These are phyloP conservation scores for Polyporus arcularius DNA, from an alignment of 768 basidiomycete genomes.

Conservation along the genomic window DNA sequence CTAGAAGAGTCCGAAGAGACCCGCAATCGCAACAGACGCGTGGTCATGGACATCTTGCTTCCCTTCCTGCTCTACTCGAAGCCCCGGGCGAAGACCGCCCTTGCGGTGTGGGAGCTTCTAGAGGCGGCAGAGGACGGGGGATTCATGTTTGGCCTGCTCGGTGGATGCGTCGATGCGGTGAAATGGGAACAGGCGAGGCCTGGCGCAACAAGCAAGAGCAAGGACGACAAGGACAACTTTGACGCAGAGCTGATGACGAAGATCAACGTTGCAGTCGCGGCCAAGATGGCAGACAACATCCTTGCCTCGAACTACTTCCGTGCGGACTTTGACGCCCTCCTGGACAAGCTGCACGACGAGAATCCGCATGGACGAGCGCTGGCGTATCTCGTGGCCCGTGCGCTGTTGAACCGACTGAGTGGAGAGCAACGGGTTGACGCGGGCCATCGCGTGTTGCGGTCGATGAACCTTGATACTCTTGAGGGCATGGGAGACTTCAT, in stretches of 20 bases:
- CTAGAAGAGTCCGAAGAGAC: constrained; percentile 5
- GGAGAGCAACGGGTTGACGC: constrained; percentile 61
- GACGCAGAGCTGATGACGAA: constrained; percentile 45
- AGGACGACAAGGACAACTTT: constrained; percentile 24
- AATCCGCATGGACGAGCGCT: constrained; percentile 57
- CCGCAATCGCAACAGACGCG: constrained; percentile 26
- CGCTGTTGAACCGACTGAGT: constrained; percentile 55
- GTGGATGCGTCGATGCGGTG: constrained; percentile 54
- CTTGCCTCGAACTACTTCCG: constrained; percentile 47
- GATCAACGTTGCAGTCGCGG: constrained; percentile 55
- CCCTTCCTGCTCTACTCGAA: constrained; percentile 78
- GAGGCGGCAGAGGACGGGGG: constrained; percentile 32
- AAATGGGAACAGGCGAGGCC: constrained; percentile 33
- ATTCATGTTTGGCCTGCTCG: constrained; percentile 47
- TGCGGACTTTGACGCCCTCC: constrained; percentile 48
- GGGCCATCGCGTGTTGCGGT: constrained; percentile 48
- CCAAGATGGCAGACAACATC: constrained; percentile 74
- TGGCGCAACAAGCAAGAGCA: constrained; percentile 22
- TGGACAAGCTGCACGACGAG: constrained; percentile 50
- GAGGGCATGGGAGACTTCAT: constrained; percentile 44
- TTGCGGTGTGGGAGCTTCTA: constrained; percentile 76
- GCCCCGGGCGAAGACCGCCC: constrained; percentile 62
- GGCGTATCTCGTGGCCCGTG: constrained; percentile 62
- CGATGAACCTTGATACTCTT: constrained; percentile 48
- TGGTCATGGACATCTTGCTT: constrained; percentile 61